A percentile compares a stretch with the other conserved stretches of the same genome.
These are phyloP conservation scores for Geotrichum histeridarum DNA, from an alignment of 1,139 yeast genomes.

Conservation along the genomic window DNA sequence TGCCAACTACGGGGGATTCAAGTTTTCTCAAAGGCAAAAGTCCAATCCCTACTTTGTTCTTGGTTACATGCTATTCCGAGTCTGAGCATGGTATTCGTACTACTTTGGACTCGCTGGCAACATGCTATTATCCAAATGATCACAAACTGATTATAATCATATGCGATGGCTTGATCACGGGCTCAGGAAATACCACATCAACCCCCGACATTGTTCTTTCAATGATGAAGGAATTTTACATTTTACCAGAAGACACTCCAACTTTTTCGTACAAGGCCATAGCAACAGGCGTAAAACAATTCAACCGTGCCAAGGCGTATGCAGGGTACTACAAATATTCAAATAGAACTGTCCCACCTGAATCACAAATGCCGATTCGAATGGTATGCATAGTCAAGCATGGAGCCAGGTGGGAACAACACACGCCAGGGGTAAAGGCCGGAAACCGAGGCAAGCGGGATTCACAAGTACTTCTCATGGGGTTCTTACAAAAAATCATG, in stretches of 20 bases:
- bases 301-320: slow-evolving; percentile 34
- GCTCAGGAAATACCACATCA: slow-evolving; percentile 29
- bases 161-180: slow-evolving; percentile 36
- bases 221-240: slow-evolving; percentile 57
- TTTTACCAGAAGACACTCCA: slow-evolving; percentile 28
- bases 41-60: slow-evolving; percentile 46
- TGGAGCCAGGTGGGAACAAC: slow-evolving; percentile 38
- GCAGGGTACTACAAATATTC: slow-evolving; percentile 33
- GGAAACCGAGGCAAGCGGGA: slow-evolving; percentile 40
- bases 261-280: slow-evolving; percentile 32
- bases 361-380: slow-evolving; percentile 52
- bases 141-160: slow-evolving; percentile 33
- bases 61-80: slow-evolving; percentile 37
- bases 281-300: slow-evolving; percentile 33
- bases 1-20: background rate
- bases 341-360: slow-evolving; percentile 43
- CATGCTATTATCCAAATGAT: slow-evolving; percentile 30
- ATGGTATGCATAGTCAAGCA: slow-evolving; percentile 35
- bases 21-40: slow-evolving; percentile 4
- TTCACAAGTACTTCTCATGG: slow-evolving; percentile 37
- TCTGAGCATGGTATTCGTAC: slow-evolving; percentile 31
- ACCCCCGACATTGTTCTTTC: slow-evolving; percentile 36
- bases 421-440: slow-evolving; percentile 37
- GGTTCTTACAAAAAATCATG: slow-evolving; percentile 39
- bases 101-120: slow-evolving; percentile 34